These are phyloP conservation scores for Scedosporium aurantiacum DNA, from an alignment of 2,329 filamentous ascomycete genomes.

Conservation along the genomic window DNA sequence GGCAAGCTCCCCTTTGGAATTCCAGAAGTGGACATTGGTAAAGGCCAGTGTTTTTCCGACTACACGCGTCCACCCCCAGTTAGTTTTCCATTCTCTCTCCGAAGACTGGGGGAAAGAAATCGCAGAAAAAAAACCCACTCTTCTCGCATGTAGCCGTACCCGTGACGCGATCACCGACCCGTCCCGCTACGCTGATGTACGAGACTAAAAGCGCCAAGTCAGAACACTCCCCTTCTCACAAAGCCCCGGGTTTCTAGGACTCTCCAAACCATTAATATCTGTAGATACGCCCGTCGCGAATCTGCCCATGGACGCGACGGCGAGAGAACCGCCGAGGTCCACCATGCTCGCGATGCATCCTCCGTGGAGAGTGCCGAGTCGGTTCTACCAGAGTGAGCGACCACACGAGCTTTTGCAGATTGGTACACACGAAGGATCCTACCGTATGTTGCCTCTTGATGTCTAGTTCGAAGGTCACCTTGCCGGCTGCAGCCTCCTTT, in stretches of 20 bases:
- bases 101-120: neutral
- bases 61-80: slow-evolving; percentile 15
- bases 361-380: slow-evolving; percentile 64
- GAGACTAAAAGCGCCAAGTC: slow-evolving; percentile 34
- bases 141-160: slow-evolving; percentile 50
- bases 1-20: slow-evolving; percentile 46
- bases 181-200: slow-evolving; percentile 48
- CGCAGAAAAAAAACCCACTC: slow-evolving; percentile 27
- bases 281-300: slow-evolving; percentile 55
- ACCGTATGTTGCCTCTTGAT: slow-evolving; percentile 68
- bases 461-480: slow-evolving; percentile 65
- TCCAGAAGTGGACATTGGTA: slow-evolving; percentile 48
- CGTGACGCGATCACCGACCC: slow-evolving; percentile 42
- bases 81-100: neutral
- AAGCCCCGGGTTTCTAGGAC: neutral
- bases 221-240: neutral
- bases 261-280: slow-evolving; percentile 44
- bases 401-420: neutral
- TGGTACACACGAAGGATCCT: slow-evolving; percentile 12
- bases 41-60: slow-evolving; percentile 55
- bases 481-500: slow-evolving; percentile 51
- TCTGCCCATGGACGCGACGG: slow-evolving; percentile 52
- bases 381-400: slow-evolving; percentile 42
- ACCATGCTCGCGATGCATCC: slow-evolving; percentile 70
- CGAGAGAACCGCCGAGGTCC: slow-evolving; percentile 53